Percentiles rank a stretch among this genome's conserved stretches.
Conservation (phyloP, 352 stramenopile genomes). For the Phytopythium litorale region DNA sequence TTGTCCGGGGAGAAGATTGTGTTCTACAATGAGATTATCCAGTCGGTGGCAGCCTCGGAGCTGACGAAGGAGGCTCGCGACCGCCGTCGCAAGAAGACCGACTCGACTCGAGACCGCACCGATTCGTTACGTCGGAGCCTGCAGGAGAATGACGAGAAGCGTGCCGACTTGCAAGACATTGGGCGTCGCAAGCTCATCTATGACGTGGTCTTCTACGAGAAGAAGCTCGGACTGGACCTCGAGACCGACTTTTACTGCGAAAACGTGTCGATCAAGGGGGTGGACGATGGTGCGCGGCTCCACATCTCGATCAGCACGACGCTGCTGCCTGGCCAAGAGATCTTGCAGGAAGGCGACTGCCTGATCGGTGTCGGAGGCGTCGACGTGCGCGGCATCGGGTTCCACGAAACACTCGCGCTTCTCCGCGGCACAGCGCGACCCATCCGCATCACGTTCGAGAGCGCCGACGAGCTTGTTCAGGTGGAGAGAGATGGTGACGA, state of each 20-base stretch:
- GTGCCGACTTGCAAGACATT: constrained; percentile 10
- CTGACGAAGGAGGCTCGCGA: constrained; percentile 75
- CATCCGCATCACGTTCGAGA: constrained; percentile 80
- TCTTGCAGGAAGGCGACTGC: constrained; percentile 78
- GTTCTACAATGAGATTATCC: constrained; percentile 85
- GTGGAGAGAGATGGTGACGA: constrained; percentile 3
- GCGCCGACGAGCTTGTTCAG: constrained; percentile 61
- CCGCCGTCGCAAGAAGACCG: constrained; percentile 38
- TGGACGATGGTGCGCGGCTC: constrained; percentile 41
- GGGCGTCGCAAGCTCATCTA: constrained; percentile 66
- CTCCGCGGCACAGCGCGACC: constrained; percentile 69
- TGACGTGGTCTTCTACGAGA: constrained; percentile 78
- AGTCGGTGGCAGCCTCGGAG: constrained; percentile 67
- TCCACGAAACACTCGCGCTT: constrained; percentile 79
- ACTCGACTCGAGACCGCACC: constrained; percentile 61
- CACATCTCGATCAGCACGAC: constrained; percentile 62
- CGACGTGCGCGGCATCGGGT: constrained; percentile 80
- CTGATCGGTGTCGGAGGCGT: constrained; percentile 73
- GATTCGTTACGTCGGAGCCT: constrained; percentile 64
- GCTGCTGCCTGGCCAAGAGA: constrained; percentile 43
- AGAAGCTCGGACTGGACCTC: constrained; percentile 80
- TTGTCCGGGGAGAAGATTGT: constrained; percentile 84
- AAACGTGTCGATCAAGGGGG: constrained; percentile 82
- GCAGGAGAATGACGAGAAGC: constrained; percentile 61
- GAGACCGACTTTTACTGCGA: constrained; percentile 90